phyloP scores from a whole-genome alignment of 225 moss, liverwort and hornwort species.

The Bryoerythrophyllum caledonicum region DNA sequence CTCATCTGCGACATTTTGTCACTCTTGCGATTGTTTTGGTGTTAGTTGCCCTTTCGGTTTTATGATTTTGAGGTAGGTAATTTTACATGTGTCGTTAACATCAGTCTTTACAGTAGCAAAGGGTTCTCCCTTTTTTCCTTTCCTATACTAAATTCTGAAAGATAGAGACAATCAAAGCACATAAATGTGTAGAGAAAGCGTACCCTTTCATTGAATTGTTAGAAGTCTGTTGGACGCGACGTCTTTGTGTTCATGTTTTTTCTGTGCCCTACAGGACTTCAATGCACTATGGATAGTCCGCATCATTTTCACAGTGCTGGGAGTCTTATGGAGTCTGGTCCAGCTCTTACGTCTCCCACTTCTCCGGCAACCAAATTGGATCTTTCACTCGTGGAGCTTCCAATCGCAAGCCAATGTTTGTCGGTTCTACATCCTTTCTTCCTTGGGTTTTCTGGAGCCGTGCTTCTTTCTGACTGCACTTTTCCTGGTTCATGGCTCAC shows the following conservation, averaged over 20 bases:
- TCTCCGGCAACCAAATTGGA: constrained; percentile 81
- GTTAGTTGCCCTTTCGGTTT: neutral
- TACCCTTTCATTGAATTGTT: constrained; percentile 5
- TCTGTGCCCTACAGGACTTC: constrained; percentile 59
- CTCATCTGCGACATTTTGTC: too few species aligned
- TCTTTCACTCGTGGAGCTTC: constrained; percentile 70
- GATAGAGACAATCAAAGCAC: neutral
- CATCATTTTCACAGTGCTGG: constrained; percentile 86
- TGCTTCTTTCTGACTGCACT: constrained; percentile 94
- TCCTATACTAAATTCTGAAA: neutral
- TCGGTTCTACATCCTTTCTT: constrained; percentile 82
- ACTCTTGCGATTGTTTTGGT: neutral
- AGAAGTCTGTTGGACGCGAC: neutral
- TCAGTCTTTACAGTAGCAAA: neutral
- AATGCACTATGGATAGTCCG: constrained; percentile 95
- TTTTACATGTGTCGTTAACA: neutral
- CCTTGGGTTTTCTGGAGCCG: constrained; percentile 88
- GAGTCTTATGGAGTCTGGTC: constrained; percentile 82
- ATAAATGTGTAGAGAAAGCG: neutral
- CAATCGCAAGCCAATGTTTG: constrained; percentile 80
- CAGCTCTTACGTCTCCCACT: constrained; percentile 91
- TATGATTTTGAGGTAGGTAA: constrained; percentile 3
- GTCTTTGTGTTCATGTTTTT: neutral
- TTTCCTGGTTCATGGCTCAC: constrained; percentile 85
- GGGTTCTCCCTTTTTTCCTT: neutral